Evolutionary conservation across 257 asterid genomes (phyloP).

Genomic region (Linderniella brevidens): DNA sequence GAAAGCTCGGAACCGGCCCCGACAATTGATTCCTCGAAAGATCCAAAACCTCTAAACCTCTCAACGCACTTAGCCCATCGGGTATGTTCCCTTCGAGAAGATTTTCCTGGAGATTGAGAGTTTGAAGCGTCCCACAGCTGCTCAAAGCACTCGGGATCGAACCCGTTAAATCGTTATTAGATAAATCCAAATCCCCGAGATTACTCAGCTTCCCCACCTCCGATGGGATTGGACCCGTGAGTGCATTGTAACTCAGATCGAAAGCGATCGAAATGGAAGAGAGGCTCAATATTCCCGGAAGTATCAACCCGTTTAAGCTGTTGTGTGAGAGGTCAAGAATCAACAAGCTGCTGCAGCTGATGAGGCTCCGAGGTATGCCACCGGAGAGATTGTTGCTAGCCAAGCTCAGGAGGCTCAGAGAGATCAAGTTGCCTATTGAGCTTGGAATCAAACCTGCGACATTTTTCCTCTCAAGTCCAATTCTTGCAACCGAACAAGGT

Average conservation of each 20-base stretch:
- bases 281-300: slow-evolving; percentile 7
- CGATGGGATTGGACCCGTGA: slow-evolving; percentile 11
- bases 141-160: slow-evolving; percentile 9
- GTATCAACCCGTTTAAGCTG: slow-evolving; percentile 11
- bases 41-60: slow-evolving; percentile 13
- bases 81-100: slow-evolving; percentile 16
- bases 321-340: slow-evolving; percentile 9
- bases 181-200: slow-evolving; percentile 12
- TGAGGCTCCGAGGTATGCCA: slow-evolving; percentile 11
- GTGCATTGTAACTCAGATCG: slow-evolving; percentile 5
- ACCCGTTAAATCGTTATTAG: slow-evolving; percentile 17
- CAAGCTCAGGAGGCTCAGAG: slow-evolving; percentile 4
- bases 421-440: slow-evolving; percentile 15
- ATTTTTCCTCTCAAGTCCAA: background rate
- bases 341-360: slow-evolving; percentile 4
- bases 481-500: slow-evolving; percentile 13
- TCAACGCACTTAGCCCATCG: slow-evolving; percentile 10
- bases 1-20: slow-evolving; percentile 14
- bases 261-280: slow-evolving; percentile 12
- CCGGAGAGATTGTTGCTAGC: slow-evolving; percentile 11
- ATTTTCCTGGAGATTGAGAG: slow-evolving; percentile 9
- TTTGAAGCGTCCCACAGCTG: slow-evolving; percentile 8
- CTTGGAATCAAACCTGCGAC: slow-evolving; percentile 8
- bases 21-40: slow-evolving; percentile 15
- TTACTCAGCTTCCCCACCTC: slow-evolving; percentile 14